These are phyloP conservation scores for Kurtzmaniella fragi DNA, from an alignment of 805 yeast species.

Conservation along the genomic window DNA sequence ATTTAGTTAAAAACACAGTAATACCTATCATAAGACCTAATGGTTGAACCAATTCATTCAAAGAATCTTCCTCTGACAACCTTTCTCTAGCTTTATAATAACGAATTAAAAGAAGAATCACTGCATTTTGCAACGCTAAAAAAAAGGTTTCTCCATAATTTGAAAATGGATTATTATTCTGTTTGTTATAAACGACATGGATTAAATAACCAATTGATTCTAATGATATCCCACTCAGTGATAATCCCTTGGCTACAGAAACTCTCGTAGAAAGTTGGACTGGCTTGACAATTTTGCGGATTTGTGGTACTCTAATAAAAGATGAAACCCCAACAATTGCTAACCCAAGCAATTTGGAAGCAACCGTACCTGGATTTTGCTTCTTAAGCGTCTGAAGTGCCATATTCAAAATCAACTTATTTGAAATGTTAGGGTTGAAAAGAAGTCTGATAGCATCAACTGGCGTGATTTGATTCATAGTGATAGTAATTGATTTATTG, in stretches of 20 bases:
- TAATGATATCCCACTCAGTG: slow-evolving; percentile 29
- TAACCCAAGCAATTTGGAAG: slow-evolving; percentile 28
- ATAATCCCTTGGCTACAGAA: slow-evolving; percentile 32
- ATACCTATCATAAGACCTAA: slow-evolving; percentile 21
- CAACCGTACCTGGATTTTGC: slow-evolving; percentile 28
- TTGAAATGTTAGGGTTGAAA: slow-evolving; percentile 36
- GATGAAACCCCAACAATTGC: slow-evolving; percentile 33
- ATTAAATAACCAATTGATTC: slow-evolving; percentile 33
- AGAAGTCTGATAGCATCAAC: slow-evolving; percentile 20
- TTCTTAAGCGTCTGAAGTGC: slow-evolving; percentile 30
- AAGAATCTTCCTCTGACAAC: slow-evolving; percentile 3
- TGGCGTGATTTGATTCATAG: slow-evolving; percentile 1
- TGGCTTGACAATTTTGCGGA: slow-evolving; percentile 28
- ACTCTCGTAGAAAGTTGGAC: slow-evolving; percentile 17
- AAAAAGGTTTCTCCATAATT: slow-evolving; percentile 38
- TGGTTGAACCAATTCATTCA: slow-evolving; percentile 20
- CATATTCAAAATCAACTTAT: slow-evolving; percentile 31
- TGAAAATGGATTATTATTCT: slow-evolving; percentile 27
- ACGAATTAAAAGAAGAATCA: slow-evolving; percentile 29
- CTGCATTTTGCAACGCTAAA: slow-evolving; percentile 34
- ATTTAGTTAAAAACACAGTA: slow-evolving; percentile 22
- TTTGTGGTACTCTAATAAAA: slow-evolving; percentile 37
- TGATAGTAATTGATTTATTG: neutral
- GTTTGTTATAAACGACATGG: slow-evolving; percentile 35
- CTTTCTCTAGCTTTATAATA: slow-evolving; percentile 22